Percentiles rank a stretch among this genome's conserved stretches.
These are phyloP conservation scores for Aspergillus udagawae DNA, from an alignment of 2,329 filamentous ascomycete genomes.

Conservation along the genomic window DNA sequence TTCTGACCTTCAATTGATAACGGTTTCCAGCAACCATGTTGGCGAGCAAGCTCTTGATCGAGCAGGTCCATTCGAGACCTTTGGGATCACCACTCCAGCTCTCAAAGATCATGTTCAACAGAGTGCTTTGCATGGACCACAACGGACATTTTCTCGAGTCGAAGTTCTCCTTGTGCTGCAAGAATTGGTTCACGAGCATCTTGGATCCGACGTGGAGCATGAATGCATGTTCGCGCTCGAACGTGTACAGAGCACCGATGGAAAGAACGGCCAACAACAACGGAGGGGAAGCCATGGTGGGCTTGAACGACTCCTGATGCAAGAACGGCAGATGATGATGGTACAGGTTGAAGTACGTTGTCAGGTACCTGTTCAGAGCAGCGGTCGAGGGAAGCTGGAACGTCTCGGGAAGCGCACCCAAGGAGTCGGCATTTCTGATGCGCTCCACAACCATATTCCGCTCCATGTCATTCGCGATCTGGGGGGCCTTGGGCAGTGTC, in stretches of 20 bases:
- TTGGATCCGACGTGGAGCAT: constrained; percentile 97
- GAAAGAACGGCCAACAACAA: constrained; percentile 86
- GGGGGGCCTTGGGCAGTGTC: constrained; percentile 68
- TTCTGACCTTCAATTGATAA: constrained; percentile 90
- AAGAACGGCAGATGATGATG: constrained; percentile 95
- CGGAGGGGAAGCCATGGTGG: constrained; percentile 73
- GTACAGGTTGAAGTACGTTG: constrained; percentile 95
- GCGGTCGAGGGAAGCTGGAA: constrained; percentile 80
- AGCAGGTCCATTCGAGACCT: constrained; percentile 96
- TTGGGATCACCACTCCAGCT: constrained; percentile 99
- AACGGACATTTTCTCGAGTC: constrained; percentile 95
- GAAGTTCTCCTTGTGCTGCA: constrained; percentile 98
- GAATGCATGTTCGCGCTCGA: constrained; percentile 95
- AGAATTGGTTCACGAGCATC: constrained; percentile 91
- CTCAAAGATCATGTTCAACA: constrained; percentile 98
- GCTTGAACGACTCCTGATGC: constrained; percentile 85
- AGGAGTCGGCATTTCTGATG: constrained; percentile 74
- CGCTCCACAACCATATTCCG: constrained; percentile 80
- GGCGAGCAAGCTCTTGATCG: constrained; percentile 94
- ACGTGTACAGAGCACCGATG: constrained; percentile 93
- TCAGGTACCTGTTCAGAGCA: constrained; percentile 84
- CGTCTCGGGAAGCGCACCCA: constrained; percentile 78
- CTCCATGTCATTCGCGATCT: constrained; percentile 79
- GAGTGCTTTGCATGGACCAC: constrained; percentile 96
- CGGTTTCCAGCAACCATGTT: constrained; percentile 98